Evolutionary conservation across 2,329 filamentous ascomycete genomes (phyloP).

Genomic region (Allantophomopsis lycopodina): DNA sequence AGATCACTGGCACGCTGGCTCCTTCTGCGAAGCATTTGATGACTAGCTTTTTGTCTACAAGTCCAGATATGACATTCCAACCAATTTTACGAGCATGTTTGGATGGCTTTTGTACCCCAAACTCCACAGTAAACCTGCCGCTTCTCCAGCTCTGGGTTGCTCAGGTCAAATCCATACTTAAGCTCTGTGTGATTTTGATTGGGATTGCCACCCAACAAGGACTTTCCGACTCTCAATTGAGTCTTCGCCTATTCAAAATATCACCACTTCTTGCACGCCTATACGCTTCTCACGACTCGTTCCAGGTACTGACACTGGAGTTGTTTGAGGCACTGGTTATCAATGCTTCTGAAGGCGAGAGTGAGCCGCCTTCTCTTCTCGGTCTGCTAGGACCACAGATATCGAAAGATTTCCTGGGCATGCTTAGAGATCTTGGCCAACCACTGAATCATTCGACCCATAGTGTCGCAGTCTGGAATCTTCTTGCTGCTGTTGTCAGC

Average conservation of each 20-base stretch:
- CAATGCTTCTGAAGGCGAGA: constrained; percentile 47
- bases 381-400: constrained; percentile 75
- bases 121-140: constrained; percentile 47
- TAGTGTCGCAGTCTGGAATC: constrained; percentile 63
- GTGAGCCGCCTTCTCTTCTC: constrained; percentile 87
- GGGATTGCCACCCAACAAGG: constrained; percentile 53
- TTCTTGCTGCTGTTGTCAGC: constrained; percentile 75
- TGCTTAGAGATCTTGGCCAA: constrained; percentile 64
- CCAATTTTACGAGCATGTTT: constrained; percentile 62
- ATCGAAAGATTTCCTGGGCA: constrained; percentile 70
- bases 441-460: constrained; percentile 55
- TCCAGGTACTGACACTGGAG: constrained; percentile 50
- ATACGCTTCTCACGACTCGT: constrained; percentile 55
- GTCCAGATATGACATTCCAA: constrained; percentile 60
- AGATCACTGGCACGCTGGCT: constrained; percentile 36
- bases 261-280: constrained; percentile 65
- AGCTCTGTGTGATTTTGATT: constrained; percentile 56
- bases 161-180: constrained; percentile 51
- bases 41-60: constrained; percentile 60
- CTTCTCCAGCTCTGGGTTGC: constrained; percentile 38
- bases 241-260: constrained; percentile 69
- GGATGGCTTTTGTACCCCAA: constrained; percentile 41
- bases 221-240: constrained; percentile 49
- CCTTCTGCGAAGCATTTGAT: constrained; percentile 64
- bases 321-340: constrained; percentile 63